Percentiles rank a stretch among this genome's conserved stretches.
phyloP scores from a whole-genome alignment of 1,284 basidiomycete species.

The Sporisorium scitamineum region DNA sequence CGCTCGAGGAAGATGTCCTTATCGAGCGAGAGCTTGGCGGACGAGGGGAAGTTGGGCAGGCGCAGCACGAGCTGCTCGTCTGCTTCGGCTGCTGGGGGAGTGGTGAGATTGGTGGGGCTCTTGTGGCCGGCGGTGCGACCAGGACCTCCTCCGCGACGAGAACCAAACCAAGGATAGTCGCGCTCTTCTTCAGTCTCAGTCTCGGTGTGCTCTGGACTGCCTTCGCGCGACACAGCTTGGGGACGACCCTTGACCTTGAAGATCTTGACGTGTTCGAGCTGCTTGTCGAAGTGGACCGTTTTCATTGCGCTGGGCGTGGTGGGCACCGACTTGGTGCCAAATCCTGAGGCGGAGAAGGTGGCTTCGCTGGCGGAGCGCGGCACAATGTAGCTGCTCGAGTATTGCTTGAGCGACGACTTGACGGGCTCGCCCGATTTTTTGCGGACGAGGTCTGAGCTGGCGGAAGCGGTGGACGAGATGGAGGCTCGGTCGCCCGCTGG shows the following conservation, averaged over 20 bases:
- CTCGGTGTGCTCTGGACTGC: conserved; percentile 86
- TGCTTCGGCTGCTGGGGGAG: conserved; percentile 33
- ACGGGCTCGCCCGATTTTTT: conserved; percentile 94
- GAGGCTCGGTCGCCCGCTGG: conserved; percentile 45
- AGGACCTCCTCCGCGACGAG: conserved; percentile 37
- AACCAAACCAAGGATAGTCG: conserved; percentile 63
- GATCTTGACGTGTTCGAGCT: conserved; percentile 88
- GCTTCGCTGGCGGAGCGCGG: conserved; percentile 71
- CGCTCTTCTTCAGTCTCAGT: conserved; percentile 77
- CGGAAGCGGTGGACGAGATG: conserved; percentile 42
- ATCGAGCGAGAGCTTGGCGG: conserved; percentile 69
- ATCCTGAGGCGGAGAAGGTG: conserved; percentile 40
- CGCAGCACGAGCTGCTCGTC: conserved; percentile 70
- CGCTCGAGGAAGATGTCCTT: conserved; percentile 73
- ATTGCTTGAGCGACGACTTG: conserved; percentile 87
- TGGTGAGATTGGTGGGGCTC: conserved; percentile 35
- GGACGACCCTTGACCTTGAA: conserved; percentile 95
- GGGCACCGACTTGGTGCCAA: conserved; percentile 59
- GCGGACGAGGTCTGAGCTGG: conserved; percentile 73
- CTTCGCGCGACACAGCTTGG: conserved; percentile 88
- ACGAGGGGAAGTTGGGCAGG: conserved; percentile 73
- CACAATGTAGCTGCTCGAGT: conserved; percentile 69
- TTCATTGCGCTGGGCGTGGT: conserved; percentile 79
- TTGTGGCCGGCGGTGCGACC: conserved; percentile 17
- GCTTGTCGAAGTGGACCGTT: conserved; percentile 90